These are phyloP conservation scores for Phytophthora colocasiae DNA, from an alignment of 352 stramenopile genomes.

Conservation along the genomic window DNA sequence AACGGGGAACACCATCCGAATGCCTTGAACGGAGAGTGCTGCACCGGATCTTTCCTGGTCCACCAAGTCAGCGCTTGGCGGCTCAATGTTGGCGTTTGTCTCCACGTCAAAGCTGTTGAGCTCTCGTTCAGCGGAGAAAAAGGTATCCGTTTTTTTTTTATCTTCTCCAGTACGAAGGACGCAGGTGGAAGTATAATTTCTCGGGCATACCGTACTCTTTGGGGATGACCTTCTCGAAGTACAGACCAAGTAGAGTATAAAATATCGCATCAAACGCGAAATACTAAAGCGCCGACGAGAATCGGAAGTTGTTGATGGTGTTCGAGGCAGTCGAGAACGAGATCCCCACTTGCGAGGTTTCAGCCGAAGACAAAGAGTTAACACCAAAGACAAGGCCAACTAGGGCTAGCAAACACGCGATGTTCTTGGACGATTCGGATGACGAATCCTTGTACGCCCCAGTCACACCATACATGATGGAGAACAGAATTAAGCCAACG, in stretches of 20 bases:
- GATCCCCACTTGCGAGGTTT: conserved; percentile 54
- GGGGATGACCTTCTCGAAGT: conserved; percentile 89
- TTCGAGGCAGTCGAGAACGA: conserved; percentile 46
- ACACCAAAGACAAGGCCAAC: conserved; percentile 48
- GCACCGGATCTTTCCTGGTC: conserved; percentile 62
- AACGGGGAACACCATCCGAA: conserved; percentile 83
- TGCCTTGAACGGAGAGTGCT: conserved; percentile 55
- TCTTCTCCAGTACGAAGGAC: conserved; percentile 64
- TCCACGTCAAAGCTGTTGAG: conserved; percentile 32
- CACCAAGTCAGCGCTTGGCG: conserved; percentile 42
- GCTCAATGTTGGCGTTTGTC: conserved; percentile 58
- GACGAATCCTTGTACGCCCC: conserved; percentile 59
- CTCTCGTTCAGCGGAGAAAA: conserved; percentile 48
- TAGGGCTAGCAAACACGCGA: conserved; percentile 56
- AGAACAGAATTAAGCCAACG: conserved; percentile 44
- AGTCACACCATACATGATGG: conserved; percentile 40
- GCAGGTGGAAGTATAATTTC: conserved; percentile 28
- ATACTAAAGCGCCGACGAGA: conserved; percentile 56
- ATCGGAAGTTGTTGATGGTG: conserved; percentile 41
- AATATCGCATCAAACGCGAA: conserved; percentile 84
- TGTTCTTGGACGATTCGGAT: conserved; percentile 38
- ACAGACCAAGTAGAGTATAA: conserved; percentile 87
- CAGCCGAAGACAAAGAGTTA: conserved; percentile 58
- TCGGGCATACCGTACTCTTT: conserved; percentile 69
- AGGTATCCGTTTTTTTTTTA: conserved; percentile 65